These are phyloP conservation scores for Populus simonii DNA, from an alignment of 345 rosid genomes.

Conservation along the genomic window DNA sequence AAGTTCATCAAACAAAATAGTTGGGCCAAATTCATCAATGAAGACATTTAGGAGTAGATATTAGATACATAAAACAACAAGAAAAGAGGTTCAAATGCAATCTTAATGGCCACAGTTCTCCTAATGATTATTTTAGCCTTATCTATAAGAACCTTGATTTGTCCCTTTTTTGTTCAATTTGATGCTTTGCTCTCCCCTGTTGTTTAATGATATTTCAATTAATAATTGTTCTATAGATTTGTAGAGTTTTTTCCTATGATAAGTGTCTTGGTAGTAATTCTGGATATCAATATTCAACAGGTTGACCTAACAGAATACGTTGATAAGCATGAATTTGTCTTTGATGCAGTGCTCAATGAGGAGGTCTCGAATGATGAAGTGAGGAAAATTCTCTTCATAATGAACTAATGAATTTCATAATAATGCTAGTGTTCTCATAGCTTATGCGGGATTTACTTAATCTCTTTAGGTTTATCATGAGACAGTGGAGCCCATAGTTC, in stretches of 20 bases:
- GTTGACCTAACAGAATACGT: constrained; percentile 92
- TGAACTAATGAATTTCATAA: neutral
- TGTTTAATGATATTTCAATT: neutral
- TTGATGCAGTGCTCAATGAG: constrained; percentile 91
- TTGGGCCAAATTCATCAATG: neutral
- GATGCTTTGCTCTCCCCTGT: neutral
- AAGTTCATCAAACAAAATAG: neutral
- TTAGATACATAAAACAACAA: neutral
- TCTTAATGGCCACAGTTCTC: neutral
- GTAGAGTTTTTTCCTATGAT: neutral
- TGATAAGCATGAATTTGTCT: constrained; percentile 93
- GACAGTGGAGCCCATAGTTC: constrained; percentile 96
- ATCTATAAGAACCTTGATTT: neutral
- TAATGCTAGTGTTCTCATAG: constrained; percentile 7
- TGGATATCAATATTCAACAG: constrained; percentile 38
- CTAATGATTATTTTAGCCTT: constrained; percentile 1
- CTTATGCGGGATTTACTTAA: constrained; percentile 12
- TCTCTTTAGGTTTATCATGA: constrained; percentile 71
- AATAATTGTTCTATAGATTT: neutral
- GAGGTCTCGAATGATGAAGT: constrained; percentile 99
- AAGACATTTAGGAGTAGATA: neutral
- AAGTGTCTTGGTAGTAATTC: constrained; percentile 1
- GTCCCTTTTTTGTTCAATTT: neutral
- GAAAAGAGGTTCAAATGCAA: neutral
- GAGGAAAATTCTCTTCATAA: constrained; percentile 21